These are phyloP conservation scores for Sinapis alba DNA, from an alignment of 441 rosid species.

Conservation along the genomic window DNA sequence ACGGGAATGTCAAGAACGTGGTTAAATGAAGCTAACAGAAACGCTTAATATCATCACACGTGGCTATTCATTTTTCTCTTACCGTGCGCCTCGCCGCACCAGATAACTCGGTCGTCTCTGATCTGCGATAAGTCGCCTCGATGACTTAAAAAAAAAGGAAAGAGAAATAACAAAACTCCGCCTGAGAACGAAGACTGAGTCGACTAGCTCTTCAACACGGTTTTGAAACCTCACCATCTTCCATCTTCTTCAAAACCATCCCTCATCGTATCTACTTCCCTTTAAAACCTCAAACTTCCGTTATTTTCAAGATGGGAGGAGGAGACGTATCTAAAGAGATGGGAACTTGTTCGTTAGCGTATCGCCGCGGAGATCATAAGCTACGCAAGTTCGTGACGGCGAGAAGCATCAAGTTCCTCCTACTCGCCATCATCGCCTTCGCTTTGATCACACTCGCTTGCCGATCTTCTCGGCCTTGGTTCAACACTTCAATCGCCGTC, in stretches of 20 bases:
- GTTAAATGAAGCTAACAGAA: background rate
- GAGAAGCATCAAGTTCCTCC: slow-evolving; percentile 70
- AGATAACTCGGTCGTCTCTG: slow-evolving; percentile 8
- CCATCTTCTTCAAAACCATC: background rate
- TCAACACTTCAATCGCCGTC: slow-evolving; percentile 36
- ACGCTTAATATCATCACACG: background rate
- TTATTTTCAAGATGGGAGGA: slow-evolving; percentile 31
- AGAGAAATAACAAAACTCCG: background rate
- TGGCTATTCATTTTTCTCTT: background rate
- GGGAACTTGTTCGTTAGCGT: slow-evolving; percentile 61
- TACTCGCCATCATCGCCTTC: slow-evolving; percentile 53
- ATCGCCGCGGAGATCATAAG: slow-evolving; percentile 75
- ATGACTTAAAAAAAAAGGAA: background rate
- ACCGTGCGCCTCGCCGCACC: background rate
- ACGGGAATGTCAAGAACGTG: slow-evolving; percentile 10
- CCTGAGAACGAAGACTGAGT: slow-evolving; percentile 31
- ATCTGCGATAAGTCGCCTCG: slow-evolving; percentile 1
- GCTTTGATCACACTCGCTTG: slow-evolving; percentile 53
- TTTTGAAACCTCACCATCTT: slow-evolving; percentile 22
- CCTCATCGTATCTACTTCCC: background rate
- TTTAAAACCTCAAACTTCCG: background rate
- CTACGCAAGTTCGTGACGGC: slow-evolving; percentile 58
- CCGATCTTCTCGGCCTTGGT: slow-evolving; percentile 58
- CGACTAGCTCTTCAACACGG: slow-evolving; percentile 23
- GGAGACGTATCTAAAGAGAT: slow-evolving; percentile 44